Base-by-base conservation (phyloP, 805 yeast species). In the Lachancea fermentati region DNA sequence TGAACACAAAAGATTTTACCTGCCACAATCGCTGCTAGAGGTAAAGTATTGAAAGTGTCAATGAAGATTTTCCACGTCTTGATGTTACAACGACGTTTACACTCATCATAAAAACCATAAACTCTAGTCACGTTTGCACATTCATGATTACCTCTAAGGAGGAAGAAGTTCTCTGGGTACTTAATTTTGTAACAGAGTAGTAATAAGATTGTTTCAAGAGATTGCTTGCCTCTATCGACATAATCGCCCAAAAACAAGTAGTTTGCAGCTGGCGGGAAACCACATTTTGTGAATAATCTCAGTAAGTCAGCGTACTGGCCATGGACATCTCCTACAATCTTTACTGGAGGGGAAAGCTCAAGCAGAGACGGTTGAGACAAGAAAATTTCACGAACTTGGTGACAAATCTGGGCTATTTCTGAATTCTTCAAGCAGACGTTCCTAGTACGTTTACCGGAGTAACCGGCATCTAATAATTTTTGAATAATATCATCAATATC, bases 101-200 rank as follows among this genome's bases (percentile, higher is more conserved):
- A 93, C 66, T 93, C 98, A 65, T 93, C 98, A 60, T 88, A 93
- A 58, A 93, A 93, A 2, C 98, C 98, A 63, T 93, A 93, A 24
- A 93, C 96, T 49, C 96, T 77, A 1, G 97, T 91, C 42, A 93
- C 95, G 57, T 86, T 87, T 15, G 98, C 97, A 64, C 96, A 86
- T 67, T 93, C 98, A 66, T 93, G 98, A 64, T 93, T 93, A 15
- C 98, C 98, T 51, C 98, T 71, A 32, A 93, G 70, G 44, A 93
- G 65, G 62, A 91, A 93, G 63, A 93, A 89, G 65, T 91, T 91
- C 57, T 93, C 97, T 0, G 98, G 97, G 56, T 88, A 91, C 62
- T 91, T 91, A 63, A 93, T 89, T 62, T 93, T 93, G 68, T 87
- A 93, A 63, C 97, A 89, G 38, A 93, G 70, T 45, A 93, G 69